phyloP scores from a whole-genome alignment of 2,329 filamentous ascomycete genomes.

The Trichoderma afroharzianum region DNA sequence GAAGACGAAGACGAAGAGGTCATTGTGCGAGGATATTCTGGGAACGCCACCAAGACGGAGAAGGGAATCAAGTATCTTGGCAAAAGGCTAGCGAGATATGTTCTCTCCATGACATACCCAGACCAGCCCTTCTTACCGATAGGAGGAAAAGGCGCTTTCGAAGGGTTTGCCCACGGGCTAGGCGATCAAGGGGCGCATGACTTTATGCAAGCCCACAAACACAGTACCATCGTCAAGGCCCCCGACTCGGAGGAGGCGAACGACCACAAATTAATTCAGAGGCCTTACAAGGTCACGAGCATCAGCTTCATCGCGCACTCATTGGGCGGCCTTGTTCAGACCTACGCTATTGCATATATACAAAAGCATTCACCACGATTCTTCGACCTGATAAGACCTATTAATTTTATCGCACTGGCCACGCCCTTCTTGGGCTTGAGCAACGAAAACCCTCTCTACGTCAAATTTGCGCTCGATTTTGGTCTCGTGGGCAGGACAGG shows the following conservation, averaged over 20 bases:
- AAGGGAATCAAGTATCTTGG: conserved; percentile 95
- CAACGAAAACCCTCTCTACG: conserved; percentile 96
- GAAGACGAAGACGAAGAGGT: conserved; percentile 77
- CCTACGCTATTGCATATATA: conserved; percentile 93
- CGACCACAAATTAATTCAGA: conserved; percentile 30
- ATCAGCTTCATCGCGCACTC: conserved; percentile 96
- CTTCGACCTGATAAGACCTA: conserved; percentile 77
- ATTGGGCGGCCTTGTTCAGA: conserved; percentile 83
- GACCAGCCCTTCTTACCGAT: conserved; percentile 82
- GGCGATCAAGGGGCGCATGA: conserved; percentile 40
- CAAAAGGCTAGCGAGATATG: conserved; percentile 87
- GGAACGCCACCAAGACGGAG: conserved; percentile 88
- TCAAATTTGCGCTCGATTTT: conserved; percentile 95
- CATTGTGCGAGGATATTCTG: conserved; percentile 83
- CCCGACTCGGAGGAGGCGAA: conserved; percentile 50
- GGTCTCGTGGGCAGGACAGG: conserved; percentile 94
- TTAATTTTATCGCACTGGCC: conserved; percentile 88
- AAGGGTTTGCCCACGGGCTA: conserved; percentile 39
- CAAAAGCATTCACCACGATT: conserved; percentile 92
- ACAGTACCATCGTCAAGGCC: conserved; percentile 56
- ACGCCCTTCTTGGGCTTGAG: conserved; percentile 87
- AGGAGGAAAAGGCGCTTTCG: conserved; percentile 46
- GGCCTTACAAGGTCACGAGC: conserved; percentile 80
- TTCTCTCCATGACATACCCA: conserved; percentile 86
- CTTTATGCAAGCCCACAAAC: conserved; percentile 51